phyloP scores from a whole-genome alignment of 768 basidiomycete species.

The Tulasnella sp. region DNA sequence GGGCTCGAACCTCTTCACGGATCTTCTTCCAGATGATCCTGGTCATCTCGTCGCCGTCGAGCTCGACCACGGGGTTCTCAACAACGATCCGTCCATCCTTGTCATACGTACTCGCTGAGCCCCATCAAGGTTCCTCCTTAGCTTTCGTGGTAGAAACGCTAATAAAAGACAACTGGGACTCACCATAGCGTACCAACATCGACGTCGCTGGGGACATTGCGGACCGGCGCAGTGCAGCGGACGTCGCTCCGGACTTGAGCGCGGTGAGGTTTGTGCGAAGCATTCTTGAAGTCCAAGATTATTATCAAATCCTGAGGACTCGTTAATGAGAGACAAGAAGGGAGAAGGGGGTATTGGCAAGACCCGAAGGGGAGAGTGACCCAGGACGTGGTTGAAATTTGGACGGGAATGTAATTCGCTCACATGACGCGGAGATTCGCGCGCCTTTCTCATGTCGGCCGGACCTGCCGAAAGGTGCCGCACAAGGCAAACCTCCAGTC shows the following conservation, averaged over 20 bases:
- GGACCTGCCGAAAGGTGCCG: neutral
- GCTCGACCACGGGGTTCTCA: constrained; percentile 84
- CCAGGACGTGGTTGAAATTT: constrained; percentile 5
- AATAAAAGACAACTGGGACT: too few species aligned
- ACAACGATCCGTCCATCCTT: constrained; percentile 55
- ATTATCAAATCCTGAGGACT: neutral
- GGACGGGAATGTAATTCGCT: neutral
- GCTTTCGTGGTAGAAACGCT: too few species aligned
- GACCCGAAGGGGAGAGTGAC: neutral
- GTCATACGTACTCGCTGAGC: constrained; percentile 2
- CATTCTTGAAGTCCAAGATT: neutral
- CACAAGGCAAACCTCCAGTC: neutral
- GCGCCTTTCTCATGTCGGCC: constrained; percentile 2
- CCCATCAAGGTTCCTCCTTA: neutral
- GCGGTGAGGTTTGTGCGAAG: neutral
- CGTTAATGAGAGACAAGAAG: neutral
- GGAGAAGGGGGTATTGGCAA: neutral
- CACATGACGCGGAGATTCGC: constrained; percentile 11
- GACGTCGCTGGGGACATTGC: neutral
- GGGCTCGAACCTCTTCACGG: constrained; percentile 72
- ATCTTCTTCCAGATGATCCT: constrained; percentile 99
- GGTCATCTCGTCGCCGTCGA: constrained; percentile 99
- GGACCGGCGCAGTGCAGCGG: neutral
- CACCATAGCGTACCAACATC: neutral
- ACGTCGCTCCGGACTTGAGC: neutral